Percentiles rank a stretch among this genome's conserved stretches.
phyloP scores from a whole-genome alignment of 1,284 basidiomycete genomes.

The Cystobasidium pallidum region DNA sequence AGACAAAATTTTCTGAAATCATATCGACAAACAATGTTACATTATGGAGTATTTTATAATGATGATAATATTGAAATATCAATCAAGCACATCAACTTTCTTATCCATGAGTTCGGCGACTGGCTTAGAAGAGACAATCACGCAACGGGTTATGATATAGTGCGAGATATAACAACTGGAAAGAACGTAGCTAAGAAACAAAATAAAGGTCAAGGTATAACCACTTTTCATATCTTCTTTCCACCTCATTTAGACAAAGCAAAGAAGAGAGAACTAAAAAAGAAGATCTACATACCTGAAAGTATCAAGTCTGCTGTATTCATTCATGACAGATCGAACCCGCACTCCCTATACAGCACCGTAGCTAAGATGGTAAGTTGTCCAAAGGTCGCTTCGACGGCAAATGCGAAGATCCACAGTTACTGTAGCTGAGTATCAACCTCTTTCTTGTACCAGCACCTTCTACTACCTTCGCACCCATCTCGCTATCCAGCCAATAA shows the following conservation, averaged over 20 bases:
- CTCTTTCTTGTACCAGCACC: background rate
- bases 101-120: background rate
- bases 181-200: background rate
- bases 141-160: background rate
- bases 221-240: conserved; percentile 7
- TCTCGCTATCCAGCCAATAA: conserved; percentile 6
- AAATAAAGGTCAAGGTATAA: background rate
- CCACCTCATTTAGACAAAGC: background rate
- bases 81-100: background rate
- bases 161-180: background rate
- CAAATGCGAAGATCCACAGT: no score
- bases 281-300: conserved; percentile 3
- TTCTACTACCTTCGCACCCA: conserved; percentile 7
- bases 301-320: background rate
- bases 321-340: background rate
- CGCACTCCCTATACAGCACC: background rate
- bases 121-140: conserved; percentile 1
- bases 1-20: background rate
- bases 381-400: background rate
- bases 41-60: conserved; percentile 17
- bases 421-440: background rate
- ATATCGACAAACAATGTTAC: background rate
- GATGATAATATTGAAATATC: background rate
- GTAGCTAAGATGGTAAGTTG: background rate
- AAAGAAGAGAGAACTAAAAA: background rate